phyloP scores from a whole-genome alignment of 1,284 basidiomycete genomes.

The Chondrostereum purpureum region DNA sequence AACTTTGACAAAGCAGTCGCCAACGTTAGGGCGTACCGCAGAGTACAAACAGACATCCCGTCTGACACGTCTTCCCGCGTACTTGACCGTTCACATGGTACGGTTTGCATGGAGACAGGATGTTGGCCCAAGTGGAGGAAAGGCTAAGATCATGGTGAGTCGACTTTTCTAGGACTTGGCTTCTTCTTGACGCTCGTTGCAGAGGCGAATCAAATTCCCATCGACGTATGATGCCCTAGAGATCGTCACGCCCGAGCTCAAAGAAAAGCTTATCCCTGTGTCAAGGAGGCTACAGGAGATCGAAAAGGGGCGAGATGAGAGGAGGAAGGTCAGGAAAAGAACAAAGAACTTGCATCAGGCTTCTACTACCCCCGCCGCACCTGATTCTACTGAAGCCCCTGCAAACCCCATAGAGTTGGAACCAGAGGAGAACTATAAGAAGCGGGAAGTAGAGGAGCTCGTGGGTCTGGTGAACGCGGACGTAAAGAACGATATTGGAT shows the following conservation, averaged over 20 bases:
- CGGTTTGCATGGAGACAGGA: conserved; percentile 94
- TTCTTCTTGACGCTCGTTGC: conserved; percentile 4
- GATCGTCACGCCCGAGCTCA: conserved; percentile 76
- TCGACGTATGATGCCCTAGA: conserved; percentile 84
- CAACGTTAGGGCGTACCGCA: conserved; percentile 75
- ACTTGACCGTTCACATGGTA: conserved; percentile 88
- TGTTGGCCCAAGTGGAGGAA: conserved; percentile 61
- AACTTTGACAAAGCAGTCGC: conserved; percentile 82
- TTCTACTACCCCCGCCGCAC: conserved; percentile 29
- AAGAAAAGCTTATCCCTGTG: conserved; percentile 64
- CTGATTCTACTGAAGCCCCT: conserved; percentile 20
- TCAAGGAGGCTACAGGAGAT: conserved; percentile 71
- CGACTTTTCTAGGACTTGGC: neutral
- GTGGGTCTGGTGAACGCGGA: conserved; percentile 57
- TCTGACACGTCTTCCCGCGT: conserved; percentile 78
- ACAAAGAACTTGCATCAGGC: conserved; percentile 44
- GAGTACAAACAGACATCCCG: conserved; percentile 81
- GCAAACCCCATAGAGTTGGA: conserved; percentile 15
- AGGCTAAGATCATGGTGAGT: conserved; percentile 84
- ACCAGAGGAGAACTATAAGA: neutral
- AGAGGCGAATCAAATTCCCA: conserved; percentile 94
- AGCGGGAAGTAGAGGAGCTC: conserved; percentile 59
- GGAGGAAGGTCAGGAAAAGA: conserved; percentile 76
- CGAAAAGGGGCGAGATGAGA: conserved; percentile 79
- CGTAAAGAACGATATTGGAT: conserved; percentile 63